Base-by-base conservation (phyloP, 2,329 filamentous ascomycete species). In the Saccharata proteae region DNA sequence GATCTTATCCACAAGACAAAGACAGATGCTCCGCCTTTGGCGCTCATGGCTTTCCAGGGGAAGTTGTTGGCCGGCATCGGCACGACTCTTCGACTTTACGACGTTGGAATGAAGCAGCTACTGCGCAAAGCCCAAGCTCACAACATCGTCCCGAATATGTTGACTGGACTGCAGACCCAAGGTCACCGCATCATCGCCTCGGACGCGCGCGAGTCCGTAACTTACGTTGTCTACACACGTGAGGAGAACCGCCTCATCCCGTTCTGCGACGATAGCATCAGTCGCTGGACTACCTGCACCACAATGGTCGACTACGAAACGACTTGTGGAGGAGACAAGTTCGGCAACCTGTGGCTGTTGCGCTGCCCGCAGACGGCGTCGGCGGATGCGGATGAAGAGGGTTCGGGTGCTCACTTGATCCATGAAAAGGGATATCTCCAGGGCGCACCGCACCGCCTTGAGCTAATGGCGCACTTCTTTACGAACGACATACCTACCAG, bases 301-400 rank as follows among this genome's bases (percentile, higher is more conserved):
- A 72, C 85, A 3, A 93, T 98, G 84, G 77, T 96, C 2, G 90
- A 99, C 58, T 99, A 98, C 55, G 90, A 98, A 53, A 93, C 90
- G 1, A 76, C 82, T 15, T 86, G 85, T 3, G 90, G 88, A 20
- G 88, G 88, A 20, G 90, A 99, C 62, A 96, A 94, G 52, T 99
- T 98, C 43, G 92, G 90, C 38, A 98, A 98, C 47, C 59, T 98
- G 11, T 98, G 85, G 77, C 72, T 98, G 26, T 68, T 98, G 17
- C 80, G 90, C 28, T 90, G 82, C 47, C 85, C 88, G 0, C 65
- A 77, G 38, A 90, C 93, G 53, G 77, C 79, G 6, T 93, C 83
- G 21, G 78, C 85, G 42, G 83, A 92, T 52, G 80, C 85, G 0
- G 90, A 98, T 46, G 90, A 94, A 54, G 83, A 93, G 38, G 83